Conservation (phyloP, 208 protist species). For the Wallacemonas sp. region DNA sequence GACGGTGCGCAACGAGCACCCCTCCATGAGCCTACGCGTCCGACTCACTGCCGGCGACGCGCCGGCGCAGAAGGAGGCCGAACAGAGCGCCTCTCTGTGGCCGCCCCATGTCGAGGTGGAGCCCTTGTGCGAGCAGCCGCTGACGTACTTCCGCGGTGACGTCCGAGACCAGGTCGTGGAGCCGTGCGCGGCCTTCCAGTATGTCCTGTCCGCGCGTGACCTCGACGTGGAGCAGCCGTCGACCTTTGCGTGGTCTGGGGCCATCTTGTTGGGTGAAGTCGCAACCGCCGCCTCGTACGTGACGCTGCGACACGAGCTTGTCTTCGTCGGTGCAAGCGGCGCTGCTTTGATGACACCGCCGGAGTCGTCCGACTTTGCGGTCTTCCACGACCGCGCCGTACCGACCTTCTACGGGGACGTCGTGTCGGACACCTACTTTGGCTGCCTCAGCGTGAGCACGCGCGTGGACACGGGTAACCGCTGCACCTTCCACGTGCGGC, state of each 20-base stretch:
- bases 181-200: conserved; percentile 10
- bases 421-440: conserved; percentile 22
- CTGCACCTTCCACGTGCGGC: conserved; percentile 1
- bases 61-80: conserved; percentile 14
- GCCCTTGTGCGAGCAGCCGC: conserved; percentile 5
- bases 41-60: neutral
- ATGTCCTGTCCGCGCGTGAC: neutral
- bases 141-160: conserved; percentile 1
- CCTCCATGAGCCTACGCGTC: conserved; percentile 9
- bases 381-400: conserved; percentile 1
- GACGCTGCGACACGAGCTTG: conserved; percentile 6
- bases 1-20: conserved; percentile 16
- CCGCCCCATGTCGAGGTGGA: conserved; percentile 18
- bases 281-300: conserved; percentile 13
- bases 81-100: too few relatives aligned
- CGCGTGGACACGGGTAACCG: neutral
- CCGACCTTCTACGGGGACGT: conserved; percentile 8
- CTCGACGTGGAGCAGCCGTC: neutral
- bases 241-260: conserved; percentile 3
- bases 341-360: neutral
- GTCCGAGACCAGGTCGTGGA: neutral
- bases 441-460: conserved; percentile 29
- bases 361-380: neutral
- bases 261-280: conserved; percentile 2
- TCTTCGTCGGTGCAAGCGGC: neutral